Evolutionary conservation across 805 yeast species (phyloP).

Genomic region (Ogataea wickerhamii): DNA sequence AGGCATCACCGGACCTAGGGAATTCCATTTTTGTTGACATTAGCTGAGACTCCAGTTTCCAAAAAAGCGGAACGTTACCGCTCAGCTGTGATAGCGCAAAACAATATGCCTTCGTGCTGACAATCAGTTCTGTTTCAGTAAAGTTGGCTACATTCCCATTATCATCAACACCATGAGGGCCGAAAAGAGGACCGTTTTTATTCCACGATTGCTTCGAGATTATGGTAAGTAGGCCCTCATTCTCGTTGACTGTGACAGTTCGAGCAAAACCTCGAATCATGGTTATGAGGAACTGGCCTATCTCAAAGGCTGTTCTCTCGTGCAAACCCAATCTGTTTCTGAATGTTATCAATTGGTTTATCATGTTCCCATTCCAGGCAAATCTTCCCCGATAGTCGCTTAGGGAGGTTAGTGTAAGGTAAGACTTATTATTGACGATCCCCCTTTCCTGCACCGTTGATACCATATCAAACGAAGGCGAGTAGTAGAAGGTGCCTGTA

Average conservation of each 20-base stretch:
- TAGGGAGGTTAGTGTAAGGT: constrained; percentile 27
- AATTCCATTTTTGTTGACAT: constrained; percentile 43
- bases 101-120: constrained; percentile 39
- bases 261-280: constrained; percentile 52
- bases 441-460: constrained; percentile 45
- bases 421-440: constrained; percentile 19
- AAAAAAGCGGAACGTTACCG: constrained; percentile 54
- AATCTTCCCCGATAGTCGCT: constrained; percentile 44
- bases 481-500: constrained; percentile 47
- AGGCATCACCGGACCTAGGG: constrained; percentile 51
- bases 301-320: constrained; percentile 43
- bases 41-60: constrained; percentile 48
- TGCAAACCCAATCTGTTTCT: constrained; percentile 38
- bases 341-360: constrained; percentile 43
- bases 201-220: constrained; percentile 50
- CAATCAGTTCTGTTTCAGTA: constrained; percentile 49
- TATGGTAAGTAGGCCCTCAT: constrained; percentile 42
- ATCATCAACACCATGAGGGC: constrained; percentile 58
- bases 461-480: constrained; percentile 44
- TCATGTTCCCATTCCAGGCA: constrained; percentile 51
- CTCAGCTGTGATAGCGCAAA: constrained; percentile 44
- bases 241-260: constrained; percentile 28
- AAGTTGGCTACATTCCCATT: constrained; percentile 50
- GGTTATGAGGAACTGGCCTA: constrained; percentile 44
- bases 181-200: constrained; percentile 47